Base-by-base conservation (phyloP, 768 basidiomycete genomes). In the Pleurotus platypus region DNA sequence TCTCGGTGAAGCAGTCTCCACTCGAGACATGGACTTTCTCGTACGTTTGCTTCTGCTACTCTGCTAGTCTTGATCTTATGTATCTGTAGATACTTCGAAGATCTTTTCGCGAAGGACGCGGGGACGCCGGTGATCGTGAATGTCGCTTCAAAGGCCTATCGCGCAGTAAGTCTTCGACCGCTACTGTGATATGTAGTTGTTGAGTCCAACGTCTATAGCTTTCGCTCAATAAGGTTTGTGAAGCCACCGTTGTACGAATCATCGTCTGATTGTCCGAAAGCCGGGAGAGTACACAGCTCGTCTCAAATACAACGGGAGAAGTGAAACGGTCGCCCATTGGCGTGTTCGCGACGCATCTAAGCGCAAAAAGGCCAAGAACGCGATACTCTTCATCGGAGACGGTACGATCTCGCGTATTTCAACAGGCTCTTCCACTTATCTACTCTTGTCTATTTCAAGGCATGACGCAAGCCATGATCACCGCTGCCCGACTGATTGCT, bases 391-490 rank as follows among this genome's bases (percentile, higher is more conserved):
- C 71, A 76, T 78, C 46, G 76, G 76, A 15, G 76, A 78, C 70
- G 76, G 76, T 77, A 45, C 18, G 68, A 57, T 7, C 35, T 49
- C 47, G 51, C 30, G 18, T 39, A 47, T 11, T 11, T 15, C 35
- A 26, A 7, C 40, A 30, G 24, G 9, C 1, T 40, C 40, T 11
- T 35, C 38, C 15, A 35, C 30, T 35, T 42, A 43, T 15, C 35
- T 35, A 16, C 27, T 20, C 37, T n/a, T 42, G 48, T 47, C 46
- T 48, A 38, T 22, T 18, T 26, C 26, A 46, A 78, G 76, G 76
- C 18, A 78, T 78, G 76, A 78, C 76, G 18, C 75, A 78, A 61
- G 58, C 75, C 27, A 78, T 78, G 76, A 78, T 78, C 57, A 76
- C 76, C 24, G 76, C 76, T 15, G 75, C 76, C 45, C 75, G 76